Conservation (phyloP, 306 rosid genomes). For the Begonia fuchsioides region DNA sequence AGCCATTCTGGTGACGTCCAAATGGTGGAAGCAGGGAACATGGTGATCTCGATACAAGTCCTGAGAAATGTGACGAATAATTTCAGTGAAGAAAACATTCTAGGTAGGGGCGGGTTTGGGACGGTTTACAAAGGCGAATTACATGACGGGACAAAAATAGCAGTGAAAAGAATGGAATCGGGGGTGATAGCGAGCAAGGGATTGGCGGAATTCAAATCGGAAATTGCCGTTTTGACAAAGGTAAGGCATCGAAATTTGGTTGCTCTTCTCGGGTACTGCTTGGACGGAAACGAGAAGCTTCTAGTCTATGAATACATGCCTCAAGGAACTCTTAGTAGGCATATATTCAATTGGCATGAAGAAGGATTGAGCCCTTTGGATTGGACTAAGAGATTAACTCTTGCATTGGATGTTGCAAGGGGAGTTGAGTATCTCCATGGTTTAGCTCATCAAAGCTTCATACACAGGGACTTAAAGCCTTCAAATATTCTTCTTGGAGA, state of each 20-base stretch:
- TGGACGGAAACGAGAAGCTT: constrained; percentile 83
- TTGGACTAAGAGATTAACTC: constrained; percentile 58
- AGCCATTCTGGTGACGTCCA: constrained; percentile 66
- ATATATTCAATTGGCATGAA: constrained; percentile 71
- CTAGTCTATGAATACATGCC: constrained; percentile 88
- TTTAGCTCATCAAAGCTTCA: constrained; percentile 89
- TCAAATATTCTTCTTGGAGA: constrained; percentile 92
- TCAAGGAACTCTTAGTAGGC: constrained; percentile 81
- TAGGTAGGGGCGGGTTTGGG: constrained; percentile 82
- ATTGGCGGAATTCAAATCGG: constrained; percentile 57
- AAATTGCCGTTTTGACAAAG: constrained; percentile 79
- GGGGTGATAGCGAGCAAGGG: constrained; percentile 79
- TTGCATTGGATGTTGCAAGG: constrained; percentile 85
- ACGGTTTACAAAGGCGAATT: constrained; percentile 75
- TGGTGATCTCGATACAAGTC: constrained; percentile 90
- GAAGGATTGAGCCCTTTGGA: constrained; percentile 64
- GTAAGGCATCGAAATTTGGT: constrained; percentile 87
- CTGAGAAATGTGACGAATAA: constrained; percentile 55
- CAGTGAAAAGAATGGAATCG: constrained; percentile 79
- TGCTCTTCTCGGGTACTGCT: constrained; percentile 81
- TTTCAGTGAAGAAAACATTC: constrained; percentile 57
- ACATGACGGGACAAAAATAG: constrained; percentile 79
- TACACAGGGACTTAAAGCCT: constrained; percentile 84
- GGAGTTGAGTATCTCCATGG: constrained; percentile 92
- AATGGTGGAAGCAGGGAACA: constrained; percentile 83